phyloP scores from a whole-genome alignment of 2,329 filamentous ascomycete genomes.

The Exophiala sp. region DNA sequence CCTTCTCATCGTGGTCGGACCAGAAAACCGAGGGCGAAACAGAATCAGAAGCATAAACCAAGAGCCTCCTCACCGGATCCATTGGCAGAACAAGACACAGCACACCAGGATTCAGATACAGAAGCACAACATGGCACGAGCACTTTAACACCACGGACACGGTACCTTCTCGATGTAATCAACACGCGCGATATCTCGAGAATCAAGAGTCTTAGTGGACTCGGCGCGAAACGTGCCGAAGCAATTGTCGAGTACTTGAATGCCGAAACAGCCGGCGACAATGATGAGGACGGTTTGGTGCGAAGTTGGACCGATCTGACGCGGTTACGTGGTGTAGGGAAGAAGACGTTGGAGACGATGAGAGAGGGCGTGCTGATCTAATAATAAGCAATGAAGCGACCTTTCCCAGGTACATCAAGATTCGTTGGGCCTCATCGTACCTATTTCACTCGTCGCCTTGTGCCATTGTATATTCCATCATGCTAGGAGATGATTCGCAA shows the following conservation, averaged over 20 bases:
- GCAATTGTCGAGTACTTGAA: conserved; percentile 44
- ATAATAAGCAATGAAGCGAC: not conserved
- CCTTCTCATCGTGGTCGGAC: conserved; percentile 27
- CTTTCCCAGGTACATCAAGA: no score
- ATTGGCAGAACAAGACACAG: conserved; percentile 4
- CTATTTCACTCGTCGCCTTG: no score
- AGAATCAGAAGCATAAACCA: conserved; percentile 24
- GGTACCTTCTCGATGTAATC: conserved; percentile 41
- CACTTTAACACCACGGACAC: conserved; percentile 39
- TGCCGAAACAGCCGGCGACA: conserved; percentile 30
- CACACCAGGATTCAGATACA: not conserved
- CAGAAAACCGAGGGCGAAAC: conserved; percentile 31
- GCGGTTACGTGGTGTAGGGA: conserved; percentile 41
- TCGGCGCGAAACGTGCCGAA: conserved; percentile 45
- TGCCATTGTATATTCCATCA: no score
- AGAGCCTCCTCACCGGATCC: conserved; percentile 25
- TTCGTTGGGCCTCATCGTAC: no score
- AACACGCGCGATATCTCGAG: conserved; percentile 43
- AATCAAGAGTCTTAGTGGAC: conserved; percentile 44
- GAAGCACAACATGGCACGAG: conserved; percentile 15
- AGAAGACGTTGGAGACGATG: conserved; percentile 45
- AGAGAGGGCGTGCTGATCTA: conserved; percentile 39
- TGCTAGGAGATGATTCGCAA: no score
- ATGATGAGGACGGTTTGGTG: conserved; percentile 22
- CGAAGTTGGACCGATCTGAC: conserved; percentile 38